These are phyloP conservation scores for Trichoderma gracile DNA, from an alignment of 2,329 filamentous ascomycete species.

Conservation along the genomic window DNA sequence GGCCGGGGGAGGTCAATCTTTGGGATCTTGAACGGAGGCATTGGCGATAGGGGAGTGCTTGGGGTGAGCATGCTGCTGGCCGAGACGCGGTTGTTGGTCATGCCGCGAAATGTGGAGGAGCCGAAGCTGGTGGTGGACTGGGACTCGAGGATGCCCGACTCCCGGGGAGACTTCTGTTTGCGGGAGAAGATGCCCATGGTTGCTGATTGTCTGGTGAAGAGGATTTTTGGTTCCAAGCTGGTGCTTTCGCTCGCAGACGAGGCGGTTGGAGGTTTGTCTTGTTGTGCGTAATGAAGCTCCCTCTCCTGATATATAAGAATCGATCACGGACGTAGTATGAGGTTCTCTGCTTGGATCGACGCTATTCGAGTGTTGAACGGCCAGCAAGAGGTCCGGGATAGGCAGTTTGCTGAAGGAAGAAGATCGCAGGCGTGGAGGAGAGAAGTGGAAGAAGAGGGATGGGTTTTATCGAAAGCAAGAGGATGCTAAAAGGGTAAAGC, in stretches of 20 bases:
- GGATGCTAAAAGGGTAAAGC: constrained; percentile 1
- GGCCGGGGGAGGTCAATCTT: constrained; percentile 80
- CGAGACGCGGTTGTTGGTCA: constrained; percentile 51
- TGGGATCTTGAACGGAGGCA: constrained; percentile 59
- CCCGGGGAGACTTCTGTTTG: constrained; percentile 52
- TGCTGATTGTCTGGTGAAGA: not conserved
- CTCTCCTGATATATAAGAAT: constrained; percentile 9
- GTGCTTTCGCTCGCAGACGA: not conserved
- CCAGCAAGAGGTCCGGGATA: not conserved
- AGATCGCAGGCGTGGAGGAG: not conserved
- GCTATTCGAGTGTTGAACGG: constrained; percentile 9
- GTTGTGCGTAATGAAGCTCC: not conserved
- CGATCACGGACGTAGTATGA: not conserved
- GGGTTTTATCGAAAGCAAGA: not conserved
- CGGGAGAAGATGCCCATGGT: constrained; percentile 59
- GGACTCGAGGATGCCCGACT: constrained; percentile 45
- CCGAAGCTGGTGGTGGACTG: constrained; percentile 54
- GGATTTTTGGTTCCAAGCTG: not conserved
- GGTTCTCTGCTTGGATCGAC: not conserved
- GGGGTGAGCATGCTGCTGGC: constrained; percentile 49
- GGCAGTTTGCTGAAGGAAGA: not conserved
- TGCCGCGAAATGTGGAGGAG: constrained; percentile 52
- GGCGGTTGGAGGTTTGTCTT: not conserved
- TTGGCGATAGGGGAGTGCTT: constrained; percentile 52
- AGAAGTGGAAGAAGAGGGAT: not conserved